phyloP scores from a whole-genome alignment of 768 basidiomycete genomes.

The Antrodiella citrinella region DNA sequence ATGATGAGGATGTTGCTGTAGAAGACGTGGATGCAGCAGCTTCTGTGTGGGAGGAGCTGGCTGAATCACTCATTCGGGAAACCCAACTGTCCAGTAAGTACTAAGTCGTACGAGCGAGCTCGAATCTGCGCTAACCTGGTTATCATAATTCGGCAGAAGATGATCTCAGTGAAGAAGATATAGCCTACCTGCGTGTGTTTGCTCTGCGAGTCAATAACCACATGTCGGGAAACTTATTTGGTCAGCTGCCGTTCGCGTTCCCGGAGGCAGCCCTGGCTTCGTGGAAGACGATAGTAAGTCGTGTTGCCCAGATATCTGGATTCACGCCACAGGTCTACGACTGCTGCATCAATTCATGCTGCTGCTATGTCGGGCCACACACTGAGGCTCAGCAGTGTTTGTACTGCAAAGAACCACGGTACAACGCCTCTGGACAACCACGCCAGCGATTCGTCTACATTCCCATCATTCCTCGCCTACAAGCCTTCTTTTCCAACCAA shows the following conservation, averaged over 20 bases:
- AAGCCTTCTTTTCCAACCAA: constrained; percentile 16
- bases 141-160: not conserved
- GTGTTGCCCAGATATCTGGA: constrained; percentile 22
- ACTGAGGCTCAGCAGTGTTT: constrained; percentile 23
- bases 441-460: constrained; percentile 27
- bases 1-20: too few relatives aligned
- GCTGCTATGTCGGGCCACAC: constrained; percentile 27
- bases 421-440: constrained; percentile 14
- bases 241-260: not conserved
- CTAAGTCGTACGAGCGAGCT: not conserved
- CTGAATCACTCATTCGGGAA: not conserved
- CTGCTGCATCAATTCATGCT: constrained; percentile 37
- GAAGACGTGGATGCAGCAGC: not conserved
- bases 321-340: constrained; percentile 27
- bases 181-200: not conserved
- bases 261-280: not conserved
- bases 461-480: constrained; percentile 30
- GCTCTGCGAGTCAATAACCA: not conserved
- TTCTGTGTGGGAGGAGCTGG: not conserved
- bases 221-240: not conserved
- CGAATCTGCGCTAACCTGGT: not conserved
- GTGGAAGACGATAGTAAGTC: constrained; percentile 3
- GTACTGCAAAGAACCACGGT: constrained; percentile 25
- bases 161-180: not conserved
- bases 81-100: not conserved